phyloP scores from a whole-genome alignment of 345 rosid genomes.

The Balakata baccata region DNA sequence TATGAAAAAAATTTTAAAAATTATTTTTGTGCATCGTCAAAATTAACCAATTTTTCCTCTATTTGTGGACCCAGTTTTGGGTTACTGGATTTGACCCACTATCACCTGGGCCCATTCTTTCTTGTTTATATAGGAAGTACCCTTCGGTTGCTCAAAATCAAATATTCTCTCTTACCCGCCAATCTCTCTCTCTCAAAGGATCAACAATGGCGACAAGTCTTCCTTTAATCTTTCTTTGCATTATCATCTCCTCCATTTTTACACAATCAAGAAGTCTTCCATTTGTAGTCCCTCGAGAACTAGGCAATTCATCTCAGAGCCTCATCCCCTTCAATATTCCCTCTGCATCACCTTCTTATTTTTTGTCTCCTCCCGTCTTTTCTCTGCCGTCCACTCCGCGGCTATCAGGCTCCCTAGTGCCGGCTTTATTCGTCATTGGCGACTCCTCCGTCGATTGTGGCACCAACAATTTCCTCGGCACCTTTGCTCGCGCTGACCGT shows the following conservation, averaged over 20 bases:
- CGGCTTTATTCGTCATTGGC: conserved; percentile 74
- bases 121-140: no score
- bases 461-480: conserved; percentile 79
- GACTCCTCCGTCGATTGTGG: conserved; percentile 91
- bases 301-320: conserved; percentile 16
- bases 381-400: not conserved
- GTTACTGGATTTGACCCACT: no score
- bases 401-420: conserved; percentile 38
- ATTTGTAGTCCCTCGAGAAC: conserved; percentile 16
- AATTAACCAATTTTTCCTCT: no score
- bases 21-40: no score
- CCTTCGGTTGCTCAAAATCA: not conserved
- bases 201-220: conserved; percentile 34
- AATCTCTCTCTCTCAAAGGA: not conserved
- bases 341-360: conserved; percentile 14
- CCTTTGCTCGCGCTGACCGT: conserved; percentile 85
- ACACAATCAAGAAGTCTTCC: conserved; percentile 24
- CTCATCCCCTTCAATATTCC: conserved; percentile 12
- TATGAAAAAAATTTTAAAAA: no score
- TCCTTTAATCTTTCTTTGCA: conserved; percentile 34
- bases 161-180: conserved; percentile 27
- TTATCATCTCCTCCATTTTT: conserved; percentile 28
- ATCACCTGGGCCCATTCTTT: no score
- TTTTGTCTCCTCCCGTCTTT: not conserved
- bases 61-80: conserved; percentile 8